Evolutionary conservation across 169 alveolate genomes (phyloP).

Genomic region (Cryptosporidium sp.): DNA sequence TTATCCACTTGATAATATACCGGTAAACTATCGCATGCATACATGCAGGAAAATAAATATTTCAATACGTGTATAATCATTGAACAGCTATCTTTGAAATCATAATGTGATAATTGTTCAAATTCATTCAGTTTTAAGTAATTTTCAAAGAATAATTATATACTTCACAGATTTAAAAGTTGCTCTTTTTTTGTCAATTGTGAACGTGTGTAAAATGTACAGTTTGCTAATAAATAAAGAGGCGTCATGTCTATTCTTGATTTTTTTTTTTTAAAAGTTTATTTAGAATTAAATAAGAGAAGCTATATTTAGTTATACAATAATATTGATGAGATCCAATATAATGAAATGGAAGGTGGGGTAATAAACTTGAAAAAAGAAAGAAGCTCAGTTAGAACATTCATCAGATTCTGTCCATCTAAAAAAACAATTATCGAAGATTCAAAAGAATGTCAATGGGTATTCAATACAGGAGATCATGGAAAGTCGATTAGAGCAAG

Average conservation of each 20-base stretch:
- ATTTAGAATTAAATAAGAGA: neutral
- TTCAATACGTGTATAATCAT: neutral
- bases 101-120: too few relatives aligned
- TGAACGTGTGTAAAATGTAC: conserved; percentile 7
- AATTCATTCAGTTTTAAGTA: neutral
- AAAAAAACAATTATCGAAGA: conserved; percentile 10
- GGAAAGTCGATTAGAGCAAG: conserved; percentile 30
- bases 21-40: conserved; percentile 48
- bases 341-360: conserved; percentile 48
- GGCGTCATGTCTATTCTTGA: conserved; percentile 6
- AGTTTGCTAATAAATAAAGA: neutral
- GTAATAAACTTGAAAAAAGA: conserved; percentile 18
- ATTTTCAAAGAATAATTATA: neutral
- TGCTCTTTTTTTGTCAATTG: neutral
- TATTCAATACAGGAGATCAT: conserved; percentile 6
- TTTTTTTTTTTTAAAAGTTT: neutral
- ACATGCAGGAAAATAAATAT: conserved; percentile 1
- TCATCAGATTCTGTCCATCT: conserved; percentile 44
- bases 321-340: neutral
- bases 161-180: neutral
- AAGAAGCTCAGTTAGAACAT: conserved; percentile 25
- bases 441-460: conserved; percentile 29
- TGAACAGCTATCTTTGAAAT: too few relatives aligned
- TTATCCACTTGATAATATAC: conserved; percentile 25
- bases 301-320: neutral